Evolutionary conservation across 2,329 filamentous ascomycete species (phyloP).

Genomic region (Penicillium expansum): DNA sequence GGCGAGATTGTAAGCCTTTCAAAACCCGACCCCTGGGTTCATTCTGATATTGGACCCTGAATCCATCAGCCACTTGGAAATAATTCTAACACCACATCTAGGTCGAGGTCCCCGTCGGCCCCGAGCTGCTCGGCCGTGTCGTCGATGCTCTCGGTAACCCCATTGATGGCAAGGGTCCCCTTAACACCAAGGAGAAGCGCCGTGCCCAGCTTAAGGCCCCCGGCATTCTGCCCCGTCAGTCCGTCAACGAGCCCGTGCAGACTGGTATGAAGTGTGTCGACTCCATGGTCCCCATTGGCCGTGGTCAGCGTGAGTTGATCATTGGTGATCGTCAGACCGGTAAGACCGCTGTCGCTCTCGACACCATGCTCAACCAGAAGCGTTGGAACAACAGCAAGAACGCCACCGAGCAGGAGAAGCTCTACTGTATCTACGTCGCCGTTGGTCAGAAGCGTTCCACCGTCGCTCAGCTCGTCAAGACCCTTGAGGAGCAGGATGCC

Average conservation of each 20-base stretch:
- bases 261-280: slow-evolving; percentile 99
- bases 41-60: slow-evolving; percentile 7
- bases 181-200: slow-evolving; percentile 86
- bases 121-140: slow-evolving; percentile 93
- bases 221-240: slow-evolving; percentile 93
- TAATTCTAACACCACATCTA: slow-evolving; percentile 40
- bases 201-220: slow-evolving; percentile 99
- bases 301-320: slow-evolving; percentile 99
- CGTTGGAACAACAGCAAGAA: slow-evolving; percentile 82
- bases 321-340: slow-evolving; percentile 99
- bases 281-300: slow-evolving; percentile 99
- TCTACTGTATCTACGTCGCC: slow-evolving; percentile 99
- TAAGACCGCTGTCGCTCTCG: slow-evolving; percentile 98
- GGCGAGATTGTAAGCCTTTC: slow-evolving; percentile 83
- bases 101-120: slow-evolving; percentile 95
- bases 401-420: slow-evolving; percentile 92
- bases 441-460: slow-evolving; percentile 99
- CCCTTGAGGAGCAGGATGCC: slow-evolving; percentile 98
- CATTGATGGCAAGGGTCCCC: slow-evolving; percentile 97
- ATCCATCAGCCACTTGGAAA: background rate
- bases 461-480: slow-evolving; percentile 98
- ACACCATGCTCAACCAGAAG: slow-evolving; percentile 99
- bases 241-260: slow-evolving; percentile 98
- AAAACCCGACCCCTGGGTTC: background rate
- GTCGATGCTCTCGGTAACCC: slow-evolving; percentile 98